Base-by-base conservation (phyloP, 805 yeast genomes). In the Cephaloascus fragrans region DNA sequence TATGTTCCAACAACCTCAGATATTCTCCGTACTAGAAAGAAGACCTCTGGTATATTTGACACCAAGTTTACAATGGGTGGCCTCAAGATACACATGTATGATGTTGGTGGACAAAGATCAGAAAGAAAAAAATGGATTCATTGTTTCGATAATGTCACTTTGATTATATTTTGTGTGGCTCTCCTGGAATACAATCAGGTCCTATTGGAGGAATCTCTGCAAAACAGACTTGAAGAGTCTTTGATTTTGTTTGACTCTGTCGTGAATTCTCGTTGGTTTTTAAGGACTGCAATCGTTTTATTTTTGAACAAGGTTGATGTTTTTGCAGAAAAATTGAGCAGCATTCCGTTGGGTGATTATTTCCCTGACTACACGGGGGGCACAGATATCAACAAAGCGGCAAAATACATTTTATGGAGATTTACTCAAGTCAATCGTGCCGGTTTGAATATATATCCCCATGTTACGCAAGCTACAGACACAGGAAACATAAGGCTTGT, bases 71-170 rank as follows among this genome's bases (percentile, higher is more conserved):
- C 77, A 43, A 72, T 88, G 75, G 87, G 83, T n/a, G 67, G 67
- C 4, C 50, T 65, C 18, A 61, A 59, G 38, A 59, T 66, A 29
- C 72, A 67, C 48, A 66, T 67, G 72, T 67, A 23, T 88, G 98
- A 93, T 67, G 97, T 96, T 3, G 98, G 98, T 39, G 98, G 98
- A 2, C 97, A 89, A 61, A 64, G 96, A 44, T 77, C 86, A 17
- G 97, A 89, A 56, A 71, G 97, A 44, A 77, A 82, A 49, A 89
- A 89, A 56, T 89, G 97, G 97, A 84, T 89, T 45, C 96, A 88
- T 53, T 86, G 95, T 53, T 89, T 89, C 59, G 93, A 89, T 52
- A 86, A 83, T 44, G 84, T 90, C 37, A 83, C 95, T 1, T 84
- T 94, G 3, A 82, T 94, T 0, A 57, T 90, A 31, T 93, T 87